Evolutionary conservation across 1,139 yeast species (phyloP), one percentile per base, ranked within the genome.

Genomic region (Hanseniaspora sp.): DNA sequence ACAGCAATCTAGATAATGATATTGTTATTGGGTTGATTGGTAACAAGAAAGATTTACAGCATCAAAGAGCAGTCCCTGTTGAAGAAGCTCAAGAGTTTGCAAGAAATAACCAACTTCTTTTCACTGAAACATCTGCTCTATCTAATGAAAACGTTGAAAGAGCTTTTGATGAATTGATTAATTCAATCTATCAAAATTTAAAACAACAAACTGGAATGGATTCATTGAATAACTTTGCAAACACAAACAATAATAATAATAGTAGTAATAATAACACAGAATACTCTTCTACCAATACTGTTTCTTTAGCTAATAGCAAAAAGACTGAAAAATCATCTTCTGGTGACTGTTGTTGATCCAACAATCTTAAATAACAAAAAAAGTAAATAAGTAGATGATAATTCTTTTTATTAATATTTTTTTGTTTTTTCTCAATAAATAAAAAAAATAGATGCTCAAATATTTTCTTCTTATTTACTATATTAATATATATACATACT

Each of bases 51-150:
- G 98, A 92, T 76, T 77, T 92, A 71, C 92, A 87, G 68, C 98
- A 92, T 70, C 75, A 90, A 66, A 80, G 98, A 65, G 96, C 96
- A 1, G 95, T 94, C 30, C 96, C 98, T 57, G 90, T 97, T 43
- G 98, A 92, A 57, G 98, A 92, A 71, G 98, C 98, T 56, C 85
- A 82, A 70, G 85, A 83, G 67, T 92, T 92, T 74, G 96, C 98
- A 49, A 80, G 86, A 59, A 98, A 94, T 71, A 90, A 92, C 72
- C 87, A 79, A 67, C 76, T 92, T 63, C 75, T 92, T 64, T 92
- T 92, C 69, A 90, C 96, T 52, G 98, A 92, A 73, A 95, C 98
- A n/a, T 83, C 95, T 58, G 98, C 98, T 18, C 77, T 94, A 61
- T 88, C 88, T 64, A 83, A 95, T 44, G 95, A 92, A 64, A 94